Evolutionary conservation across 176 grass and related monocot species (phyloP).

Genomic region (Cymbopogon citratus): DNA sequence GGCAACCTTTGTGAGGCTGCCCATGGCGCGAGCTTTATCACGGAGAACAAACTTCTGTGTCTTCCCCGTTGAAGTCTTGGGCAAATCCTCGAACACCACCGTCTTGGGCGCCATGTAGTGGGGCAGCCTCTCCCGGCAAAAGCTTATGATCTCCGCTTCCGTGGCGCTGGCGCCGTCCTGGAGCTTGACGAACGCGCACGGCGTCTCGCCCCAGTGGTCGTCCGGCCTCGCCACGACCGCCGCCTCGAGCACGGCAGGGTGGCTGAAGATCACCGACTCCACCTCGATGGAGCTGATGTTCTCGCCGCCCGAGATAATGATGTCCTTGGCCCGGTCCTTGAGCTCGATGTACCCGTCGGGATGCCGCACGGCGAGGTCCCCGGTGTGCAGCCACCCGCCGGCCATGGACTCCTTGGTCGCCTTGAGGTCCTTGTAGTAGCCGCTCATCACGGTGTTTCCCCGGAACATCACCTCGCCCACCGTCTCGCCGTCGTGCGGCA

Average conservation of each 20-base stretch:
- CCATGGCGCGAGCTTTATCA: constrained; percentile 44
- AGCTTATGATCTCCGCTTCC: constrained; percentile 27
- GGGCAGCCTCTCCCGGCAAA: constrained; percentile 35
- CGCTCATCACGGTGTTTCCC: constrained; percentile 55
- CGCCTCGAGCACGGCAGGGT: constrained; percentile 43
- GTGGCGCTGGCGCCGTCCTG: constrained; percentile 14
- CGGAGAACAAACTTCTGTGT: constrained; percentile 41
- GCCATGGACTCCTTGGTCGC: constrained; percentile 38
- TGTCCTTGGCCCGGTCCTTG: constrained; percentile 58
- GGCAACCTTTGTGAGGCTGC: constrained; percentile 22
- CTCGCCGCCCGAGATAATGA: constrained; percentile 43
- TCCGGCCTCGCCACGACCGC: constrained; percentile 39
- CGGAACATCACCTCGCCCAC: constrained; percentile 57
- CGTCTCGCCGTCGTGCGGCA: constrained; percentile 29
- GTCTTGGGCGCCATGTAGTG: constrained; percentile 44
- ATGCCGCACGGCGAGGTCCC: constrained; percentile 48
- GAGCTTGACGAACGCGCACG: constrained; percentile 46
- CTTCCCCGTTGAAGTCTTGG: constrained; percentile 53
- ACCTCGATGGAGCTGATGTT: constrained; percentile 62
- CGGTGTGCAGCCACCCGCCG: constrained; percentile 45
- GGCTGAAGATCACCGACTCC: constrained; percentile 38
- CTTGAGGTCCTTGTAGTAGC: constrained; percentile 36
- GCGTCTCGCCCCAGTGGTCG: constrained; percentile 38
- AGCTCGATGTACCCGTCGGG: constrained; percentile 46
- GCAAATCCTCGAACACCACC: constrained; percentile 44